A percentile compares a stretch with the other conserved stretches of the same genome.
Conservation (phyloP, 176 grass and related monocot species). For the Oryza australiensis region DNA sequence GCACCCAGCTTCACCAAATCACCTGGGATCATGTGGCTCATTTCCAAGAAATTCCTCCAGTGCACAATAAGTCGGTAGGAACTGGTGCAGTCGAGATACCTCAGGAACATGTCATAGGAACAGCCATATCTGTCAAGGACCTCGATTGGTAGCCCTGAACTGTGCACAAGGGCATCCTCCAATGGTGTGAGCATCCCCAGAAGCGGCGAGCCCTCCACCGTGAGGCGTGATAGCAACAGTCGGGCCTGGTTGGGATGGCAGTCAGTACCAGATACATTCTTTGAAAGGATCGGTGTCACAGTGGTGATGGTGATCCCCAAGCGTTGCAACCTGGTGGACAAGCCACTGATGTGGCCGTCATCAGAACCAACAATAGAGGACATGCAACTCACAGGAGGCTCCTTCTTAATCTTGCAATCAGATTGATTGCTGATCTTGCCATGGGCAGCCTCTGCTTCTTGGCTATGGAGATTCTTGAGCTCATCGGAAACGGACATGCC, state of each 20-base stretch:
- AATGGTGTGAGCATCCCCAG: background rate
- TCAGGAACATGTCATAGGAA: conserved; percentile 12
- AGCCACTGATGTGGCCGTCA: background rate
- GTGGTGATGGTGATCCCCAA: background rate
- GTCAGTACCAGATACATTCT: background rate
- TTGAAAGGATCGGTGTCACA: conserved; percentile 16
- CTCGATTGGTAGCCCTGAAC: background rate
- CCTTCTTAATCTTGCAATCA: background rate
- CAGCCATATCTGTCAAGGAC: conserved; percentile 10
- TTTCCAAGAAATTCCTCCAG: background rate
- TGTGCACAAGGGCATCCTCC: background rate
- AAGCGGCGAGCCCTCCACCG: background rate
- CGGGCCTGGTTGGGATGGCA: background rate
- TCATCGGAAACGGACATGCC: background rate
- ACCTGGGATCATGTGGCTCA: background rate
- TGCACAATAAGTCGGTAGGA: conserved; percentile 3
- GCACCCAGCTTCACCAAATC: conserved; percentile 18
- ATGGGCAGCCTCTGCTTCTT: background rate
- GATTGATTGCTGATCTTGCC: background rate
- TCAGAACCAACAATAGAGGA: background rate
- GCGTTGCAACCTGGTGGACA: background rate
- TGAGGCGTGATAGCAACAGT: background rate
- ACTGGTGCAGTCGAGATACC: background rate
- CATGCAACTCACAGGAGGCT: conserved; percentile 6
- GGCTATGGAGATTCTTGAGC: background rate